A percentile compares a stretch with the other conserved stretches of the same genome.
These are phyloP conservation scores for Fomes fomentarius DNA, from an alignment of 1,284 basidiomycete genomes.

Conservation along the genomic window DNA sequence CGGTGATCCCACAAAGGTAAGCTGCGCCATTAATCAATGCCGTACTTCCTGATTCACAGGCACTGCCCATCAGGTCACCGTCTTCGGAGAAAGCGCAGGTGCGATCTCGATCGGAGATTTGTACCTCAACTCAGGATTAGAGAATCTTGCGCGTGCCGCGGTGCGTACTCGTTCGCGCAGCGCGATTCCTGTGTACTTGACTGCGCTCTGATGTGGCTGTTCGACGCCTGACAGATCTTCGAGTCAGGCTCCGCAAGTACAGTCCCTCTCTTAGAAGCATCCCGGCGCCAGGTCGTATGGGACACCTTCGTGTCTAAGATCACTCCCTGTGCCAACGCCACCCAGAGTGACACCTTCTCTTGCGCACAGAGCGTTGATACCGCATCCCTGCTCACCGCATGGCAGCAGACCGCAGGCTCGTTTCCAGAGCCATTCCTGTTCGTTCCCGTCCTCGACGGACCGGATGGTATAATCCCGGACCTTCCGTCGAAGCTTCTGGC, in stretches of 20 bases:
- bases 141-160: conserved; percentile 43
- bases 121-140: conserved; percentile 45
- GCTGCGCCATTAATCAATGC: conserved; percentile 22
- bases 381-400: conserved; percentile 7
- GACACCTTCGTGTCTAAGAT: conserved; percentile 11
- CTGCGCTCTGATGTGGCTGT: background rate
- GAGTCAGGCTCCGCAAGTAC: conserved; percentile 19
- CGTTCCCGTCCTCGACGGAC: conserved; percentile 20
- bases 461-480: conserved; percentile 17
- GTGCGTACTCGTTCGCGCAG: conserved; percentile 32
- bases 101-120: conserved; percentile 46
- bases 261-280: conserved; percentile 10
- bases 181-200: background rate
- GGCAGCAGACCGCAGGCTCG: background rate
- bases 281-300: conserved; percentile 15
- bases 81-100: conserved; percentile 60
- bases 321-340: conserved; percentile 6
- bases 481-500: conserved; percentile 20
- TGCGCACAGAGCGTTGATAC: conserved; percentile 2
- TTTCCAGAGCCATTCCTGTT: conserved; percentile 14
- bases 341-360: background rate
- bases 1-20: conserved; percentile 48
- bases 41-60: too few species aligned
- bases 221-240: conserved; percentile 12
- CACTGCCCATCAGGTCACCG: conserved; percentile 42